Conservation (phyloP, 352 stramenopile genomes). For the Thraustochytrium sp. region DNA sequence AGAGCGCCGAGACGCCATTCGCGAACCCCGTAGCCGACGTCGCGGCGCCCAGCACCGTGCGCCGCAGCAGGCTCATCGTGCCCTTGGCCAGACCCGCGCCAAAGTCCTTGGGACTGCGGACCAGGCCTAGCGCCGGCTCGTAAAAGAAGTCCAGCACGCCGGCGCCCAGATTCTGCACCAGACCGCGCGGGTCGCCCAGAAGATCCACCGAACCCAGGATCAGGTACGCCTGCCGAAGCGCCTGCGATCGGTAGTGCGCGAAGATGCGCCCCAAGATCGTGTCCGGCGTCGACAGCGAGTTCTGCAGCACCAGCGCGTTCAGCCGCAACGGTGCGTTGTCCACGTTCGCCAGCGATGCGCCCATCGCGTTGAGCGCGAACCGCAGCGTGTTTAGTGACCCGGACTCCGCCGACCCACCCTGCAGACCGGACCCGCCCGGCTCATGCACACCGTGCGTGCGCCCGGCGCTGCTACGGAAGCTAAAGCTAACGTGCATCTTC, state of each 20-base stretch:
- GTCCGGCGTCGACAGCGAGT: slow-evolving; percentile 75
- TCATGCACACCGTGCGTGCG: neutral
- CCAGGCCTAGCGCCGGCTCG: slow-evolving; percentile 80
- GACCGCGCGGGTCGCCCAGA: slow-evolving; percentile 76
- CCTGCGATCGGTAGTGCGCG: slow-evolving; percentile 29
- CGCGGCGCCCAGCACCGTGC: slow-evolving; percentile 43
- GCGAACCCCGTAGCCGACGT: slow-evolving; percentile 15
- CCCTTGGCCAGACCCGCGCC: slow-evolving; percentile 55
- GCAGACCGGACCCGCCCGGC: neutral
- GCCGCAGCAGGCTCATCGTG: slow-evolving; percentile 52
- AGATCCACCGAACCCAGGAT: slow-evolving; percentile 81
- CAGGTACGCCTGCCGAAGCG: slow-evolving; percentile 36
- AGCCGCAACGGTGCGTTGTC: slow-evolving; percentile 75
- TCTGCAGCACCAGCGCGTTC: slow-evolving; percentile 78
- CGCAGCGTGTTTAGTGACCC: neutral
- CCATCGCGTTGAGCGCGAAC: slow-evolving; percentile 44
- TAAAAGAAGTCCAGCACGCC: slow-evolving; percentile 90
- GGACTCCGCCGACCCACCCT: neutral
- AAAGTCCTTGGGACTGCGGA: slow-evolving; percentile 66
- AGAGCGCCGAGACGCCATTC: slow-evolving; percentile 25
- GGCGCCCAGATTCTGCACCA: slow-evolving; percentile 75
- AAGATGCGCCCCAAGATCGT: slow-evolving; percentile 28
- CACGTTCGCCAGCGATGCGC: slow-evolving; percentile 67
- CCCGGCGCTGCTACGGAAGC: neutral
- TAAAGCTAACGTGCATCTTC: slow-evolving; percentile 49